Percentiles rank a stretch among this genome's conserved stretches.
Evolutionary conservation across 345 rosid species (phyloP).

Genomic region (Syzygium oleosum): DNA sequence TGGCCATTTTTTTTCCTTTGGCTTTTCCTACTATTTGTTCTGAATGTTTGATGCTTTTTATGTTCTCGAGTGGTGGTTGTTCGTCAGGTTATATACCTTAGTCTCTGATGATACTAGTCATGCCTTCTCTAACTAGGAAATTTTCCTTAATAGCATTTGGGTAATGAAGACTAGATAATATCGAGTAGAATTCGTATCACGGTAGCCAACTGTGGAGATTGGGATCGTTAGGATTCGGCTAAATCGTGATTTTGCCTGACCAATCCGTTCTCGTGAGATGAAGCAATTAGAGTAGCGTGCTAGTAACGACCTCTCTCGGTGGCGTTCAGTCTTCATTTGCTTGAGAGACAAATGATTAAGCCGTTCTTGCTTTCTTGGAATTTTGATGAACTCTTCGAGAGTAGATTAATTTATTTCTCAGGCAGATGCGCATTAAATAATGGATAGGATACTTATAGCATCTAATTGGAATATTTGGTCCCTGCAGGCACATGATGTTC

Average conservation of each 20-base stretch:
- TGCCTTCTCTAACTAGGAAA: neutral
- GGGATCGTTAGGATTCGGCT: neutral
- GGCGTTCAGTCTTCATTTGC: neutral
- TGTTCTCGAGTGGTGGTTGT: neutral
- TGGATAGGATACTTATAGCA: constrained; percentile 2
- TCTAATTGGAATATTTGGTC: constrained; percentile 66
- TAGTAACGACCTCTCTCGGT: neutral
- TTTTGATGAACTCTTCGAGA: neutral
- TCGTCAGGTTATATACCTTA: neutral
- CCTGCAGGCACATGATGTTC: constrained; percentile 96
- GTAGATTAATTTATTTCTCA: neutral
- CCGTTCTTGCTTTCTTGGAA: neutral
- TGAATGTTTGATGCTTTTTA: neutral
- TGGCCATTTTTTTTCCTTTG: constrained; percentile 18
- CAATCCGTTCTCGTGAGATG: neutral
- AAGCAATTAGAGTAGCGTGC: neutral
- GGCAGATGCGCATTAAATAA: neutral
- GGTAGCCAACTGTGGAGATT: neutral
- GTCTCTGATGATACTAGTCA: neutral
- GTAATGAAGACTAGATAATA: neutral
- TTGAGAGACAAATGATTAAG: neutral
- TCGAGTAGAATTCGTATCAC: neutral
- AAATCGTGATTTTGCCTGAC: neutral
- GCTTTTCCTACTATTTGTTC: neutral
- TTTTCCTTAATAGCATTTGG: neutral